phyloP scores from a whole-genome alignment of 257 asterid genomes.

The Henckelia pumila region DNA sequence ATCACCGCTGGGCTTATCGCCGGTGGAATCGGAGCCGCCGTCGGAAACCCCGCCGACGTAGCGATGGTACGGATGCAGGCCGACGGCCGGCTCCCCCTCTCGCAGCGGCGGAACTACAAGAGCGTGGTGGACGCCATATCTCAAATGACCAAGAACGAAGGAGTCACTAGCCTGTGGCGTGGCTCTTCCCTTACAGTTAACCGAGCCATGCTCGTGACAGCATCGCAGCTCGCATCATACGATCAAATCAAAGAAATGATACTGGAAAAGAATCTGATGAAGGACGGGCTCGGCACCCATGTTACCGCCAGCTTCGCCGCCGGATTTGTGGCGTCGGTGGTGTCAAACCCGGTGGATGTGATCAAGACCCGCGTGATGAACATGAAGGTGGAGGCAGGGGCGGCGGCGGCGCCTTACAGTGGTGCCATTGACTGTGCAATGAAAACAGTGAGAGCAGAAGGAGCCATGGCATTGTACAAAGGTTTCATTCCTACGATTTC shows the following conservation, averaged over 20 bases:
- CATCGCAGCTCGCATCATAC: conserved; percentile 85
- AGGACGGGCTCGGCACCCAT: conserved; percentile 83
- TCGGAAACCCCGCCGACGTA: conserved; percentile 89
- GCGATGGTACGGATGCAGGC: conserved; percentile 99
- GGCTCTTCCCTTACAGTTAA: conserved; percentile 88
- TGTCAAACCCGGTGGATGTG: conserved; percentile 86
- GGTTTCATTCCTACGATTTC: conserved; percentile 84
- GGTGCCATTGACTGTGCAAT: conserved; percentile 86
- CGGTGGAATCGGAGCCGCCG: conserved; percentile 88
- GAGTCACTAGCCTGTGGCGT: conserved; percentile 83
- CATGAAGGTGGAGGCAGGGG: conserved; percentile 75
- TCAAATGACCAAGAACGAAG: conserved; percentile 70
- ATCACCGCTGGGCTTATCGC: conserved; percentile 75
- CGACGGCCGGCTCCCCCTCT: conserved; percentile 78
- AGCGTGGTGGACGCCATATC: conserved; percentile 85
- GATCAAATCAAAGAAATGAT: conserved; percentile 74
- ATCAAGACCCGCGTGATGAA: conserved; percentile 89
- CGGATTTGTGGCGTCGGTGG: conserved; percentile 91
- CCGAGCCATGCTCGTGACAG: conserved; percentile 90
- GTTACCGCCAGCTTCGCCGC: conserved; percentile 91
- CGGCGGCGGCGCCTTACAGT: conserved; percentile 53
- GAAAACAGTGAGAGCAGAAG: conserved; percentile 83
- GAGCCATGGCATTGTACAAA: conserved; percentile 77
- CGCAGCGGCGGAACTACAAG: conserved; percentile 72
- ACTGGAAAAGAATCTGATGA: conserved; percentile 44